A percentile compares a stretch with the other conserved stretches of the same genome.
phyloP scores from a whole-genome alignment of 768 basidiomycete species.

The Boletus vermiculosoides region DNA sequence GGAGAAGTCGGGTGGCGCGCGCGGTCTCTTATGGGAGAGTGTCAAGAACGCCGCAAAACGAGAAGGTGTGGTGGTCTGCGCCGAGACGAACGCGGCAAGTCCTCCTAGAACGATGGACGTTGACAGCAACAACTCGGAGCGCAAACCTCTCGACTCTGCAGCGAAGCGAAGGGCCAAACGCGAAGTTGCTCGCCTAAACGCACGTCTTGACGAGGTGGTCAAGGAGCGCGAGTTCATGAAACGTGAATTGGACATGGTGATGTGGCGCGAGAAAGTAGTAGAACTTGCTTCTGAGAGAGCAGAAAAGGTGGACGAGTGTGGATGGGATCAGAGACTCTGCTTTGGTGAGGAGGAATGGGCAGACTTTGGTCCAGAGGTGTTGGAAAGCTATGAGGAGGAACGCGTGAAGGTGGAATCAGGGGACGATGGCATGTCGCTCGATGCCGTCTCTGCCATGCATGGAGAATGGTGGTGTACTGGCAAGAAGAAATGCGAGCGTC shows the following conservation, averaged over 20 bases:
- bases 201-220: constrained; percentile 55
- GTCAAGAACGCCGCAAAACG: constrained; percentile 68
- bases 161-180: constrained; percentile 50
- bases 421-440: constrained; percentile 41
- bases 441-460: constrained; percentile 29
- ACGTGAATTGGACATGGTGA: constrained; percentile 63
- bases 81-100: constrained; percentile 30
- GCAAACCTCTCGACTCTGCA: constrained; percentile 29
- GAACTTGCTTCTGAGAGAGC: constrained; percentile 67
- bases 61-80: constrained; percentile 64
- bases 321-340: constrained; percentile 86
- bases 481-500: constrained; percentile 73
- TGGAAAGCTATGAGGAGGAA: constrained; percentile 67
- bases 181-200: constrained; percentile 55
- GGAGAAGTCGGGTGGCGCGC: constrained; percentile 60
- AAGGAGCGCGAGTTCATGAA: constrained; percentile 62
- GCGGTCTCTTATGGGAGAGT: constrained; percentile 67
- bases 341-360: constrained; percentile 80
- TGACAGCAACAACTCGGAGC: constrained; percentile 7
- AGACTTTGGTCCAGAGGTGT: constrained; percentile 61
- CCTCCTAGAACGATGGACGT: constrained; percentile 26
- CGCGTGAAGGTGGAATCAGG: constrained; percentile 34
- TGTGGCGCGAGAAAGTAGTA: constrained; percentile 69
- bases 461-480: constrained; percentile 80
- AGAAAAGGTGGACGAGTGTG: constrained; percentile 67